These are phyloP conservation scores for Carallia brachiata DNA, from an alignment of 345 rosid genomes.

Conservation along the genomic window DNA sequence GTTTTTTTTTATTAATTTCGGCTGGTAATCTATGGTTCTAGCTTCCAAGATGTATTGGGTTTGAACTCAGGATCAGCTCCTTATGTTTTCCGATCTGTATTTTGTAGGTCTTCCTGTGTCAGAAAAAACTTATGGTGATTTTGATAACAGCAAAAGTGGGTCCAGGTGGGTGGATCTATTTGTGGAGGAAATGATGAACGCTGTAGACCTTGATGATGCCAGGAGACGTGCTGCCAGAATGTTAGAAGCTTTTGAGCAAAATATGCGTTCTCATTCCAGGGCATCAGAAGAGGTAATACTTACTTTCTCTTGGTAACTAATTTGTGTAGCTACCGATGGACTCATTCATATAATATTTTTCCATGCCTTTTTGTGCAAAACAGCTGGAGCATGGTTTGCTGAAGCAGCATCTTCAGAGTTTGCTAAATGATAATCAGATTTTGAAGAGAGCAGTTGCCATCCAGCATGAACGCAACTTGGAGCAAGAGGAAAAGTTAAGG, in stretches of 20 bases:
- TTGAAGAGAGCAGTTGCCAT: constrained; percentile 45
- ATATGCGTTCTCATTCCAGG: constrained; percentile 26
- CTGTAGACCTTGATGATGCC: constrained; percentile 40
- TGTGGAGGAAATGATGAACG: constrained; percentile 44
- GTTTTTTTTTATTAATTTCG: neutral
- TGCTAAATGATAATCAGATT: constrained; percentile 49
- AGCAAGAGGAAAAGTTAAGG: constrained; percentile 43
- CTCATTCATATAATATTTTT: neutral
- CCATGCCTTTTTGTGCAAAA: constrained; percentile 3
- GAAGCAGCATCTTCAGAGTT: constrained; percentile 36
- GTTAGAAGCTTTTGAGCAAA: constrained; percentile 44
- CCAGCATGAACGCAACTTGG: constrained; percentile 45
- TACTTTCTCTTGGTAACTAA: neutral
- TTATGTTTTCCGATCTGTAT: neutral
- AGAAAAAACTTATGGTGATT: constrained; percentile 3
- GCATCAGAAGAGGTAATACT: constrained; percentile 37
- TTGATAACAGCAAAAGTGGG: constrained; percentile 23
- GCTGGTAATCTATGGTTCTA: no score
- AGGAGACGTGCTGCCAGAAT: constrained; percentile 38
- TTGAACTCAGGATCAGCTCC: neutral
- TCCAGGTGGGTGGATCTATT: constrained; percentile 51
- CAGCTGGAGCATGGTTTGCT: constrained; percentile 45
- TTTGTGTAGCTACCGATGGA: neutral
- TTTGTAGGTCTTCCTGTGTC: constrained; percentile 25
- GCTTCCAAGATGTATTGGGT: neutral